A percentile compares a stretch with the other conserved stretches of the same genome.
Conservation (phyloP, 2,329 filamentous ascomycete species). For the Immersiporthe knoxdaviesiana region DNA sequence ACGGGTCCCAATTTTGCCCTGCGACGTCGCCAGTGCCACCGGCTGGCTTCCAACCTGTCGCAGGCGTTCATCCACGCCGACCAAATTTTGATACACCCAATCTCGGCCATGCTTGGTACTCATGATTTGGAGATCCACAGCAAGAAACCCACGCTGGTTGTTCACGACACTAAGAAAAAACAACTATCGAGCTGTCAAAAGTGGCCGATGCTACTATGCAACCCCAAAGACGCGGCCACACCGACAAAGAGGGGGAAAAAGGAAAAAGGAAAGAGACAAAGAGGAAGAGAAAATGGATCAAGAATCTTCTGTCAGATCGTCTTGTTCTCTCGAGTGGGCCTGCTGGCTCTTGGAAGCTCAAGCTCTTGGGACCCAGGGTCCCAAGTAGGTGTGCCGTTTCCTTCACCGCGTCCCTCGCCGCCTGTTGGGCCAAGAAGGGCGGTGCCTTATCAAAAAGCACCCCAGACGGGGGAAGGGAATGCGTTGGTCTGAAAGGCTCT, state of each 20-base stretch:
- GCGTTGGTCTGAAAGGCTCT: conserved; percentile 3
- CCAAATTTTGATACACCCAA: conserved; percentile 28
- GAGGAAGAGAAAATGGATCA: background rate
- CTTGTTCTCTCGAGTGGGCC: background rate
- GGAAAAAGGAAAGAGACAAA: background rate
- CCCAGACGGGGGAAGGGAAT: background rate
- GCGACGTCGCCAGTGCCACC: conserved; percentile 29
- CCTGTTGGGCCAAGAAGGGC: background rate
- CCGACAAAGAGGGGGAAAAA: conserved; percentile 13
- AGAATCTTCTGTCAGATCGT: background rate
- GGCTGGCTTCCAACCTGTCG: conserved; percentile 26
- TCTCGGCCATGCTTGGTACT: conserved; percentile 17
- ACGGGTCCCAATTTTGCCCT: conserved; percentile 25
- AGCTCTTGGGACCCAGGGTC: background rate
- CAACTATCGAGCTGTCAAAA: conserved; percentile 5
- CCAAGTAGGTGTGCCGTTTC: background rate
- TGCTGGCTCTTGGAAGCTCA: background rate
- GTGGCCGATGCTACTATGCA: conserved; percentile 17
- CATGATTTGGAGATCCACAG: conserved; percentile 24
- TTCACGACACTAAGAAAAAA: conserved; percentile 7
- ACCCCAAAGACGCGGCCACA: conserved; percentile 22
- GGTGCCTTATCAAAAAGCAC: background rate
- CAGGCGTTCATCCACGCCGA: conserved; percentile 24
- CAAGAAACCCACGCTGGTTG: conserved; percentile 19
- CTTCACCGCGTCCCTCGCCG: background rate